These are phyloP conservation scores for Gymnopus androsaceus DNA, from an alignment of 1,284 basidiomycete species.

Conservation along the genomic window DNA sequence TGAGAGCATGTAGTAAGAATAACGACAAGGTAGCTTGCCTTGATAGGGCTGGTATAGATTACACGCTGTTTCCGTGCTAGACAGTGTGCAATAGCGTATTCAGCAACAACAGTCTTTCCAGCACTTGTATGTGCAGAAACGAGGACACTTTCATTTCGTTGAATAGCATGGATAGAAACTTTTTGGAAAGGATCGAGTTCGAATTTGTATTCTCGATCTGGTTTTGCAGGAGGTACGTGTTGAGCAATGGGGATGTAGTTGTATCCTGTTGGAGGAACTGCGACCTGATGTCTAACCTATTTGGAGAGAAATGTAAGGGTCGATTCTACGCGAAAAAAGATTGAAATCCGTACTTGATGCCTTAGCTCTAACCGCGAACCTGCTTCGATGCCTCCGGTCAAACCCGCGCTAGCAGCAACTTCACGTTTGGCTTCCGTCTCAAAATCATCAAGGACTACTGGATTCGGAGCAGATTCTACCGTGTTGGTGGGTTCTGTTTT, in stretches of 20 bases:
- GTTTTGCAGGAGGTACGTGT: conserved; percentile 91
- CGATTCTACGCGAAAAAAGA: conserved; percentile 1
- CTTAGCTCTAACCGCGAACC: conserved; percentile 72
- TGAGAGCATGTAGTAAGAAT: background rate
- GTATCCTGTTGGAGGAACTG: conserved; percentile 91
- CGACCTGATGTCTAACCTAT: conserved; percentile 92
- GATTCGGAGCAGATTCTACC: conserved; percentile 49
- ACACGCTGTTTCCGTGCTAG: conserved; percentile 91
- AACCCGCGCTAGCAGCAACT: conserved; percentile 80
- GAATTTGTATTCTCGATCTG: conserved; percentile 93
- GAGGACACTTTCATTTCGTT: conserved; percentile 95
- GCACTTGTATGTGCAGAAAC: conserved; percentile 99
- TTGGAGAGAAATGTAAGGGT: background rate
- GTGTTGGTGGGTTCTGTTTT: conserved; percentile 2
- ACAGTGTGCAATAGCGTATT: conserved; percentile 98
- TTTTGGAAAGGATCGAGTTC: conserved; percentile 97
- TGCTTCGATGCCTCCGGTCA: conserved; percentile 69
- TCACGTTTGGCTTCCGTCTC: conserved; percentile 89
- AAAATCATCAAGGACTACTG: conserved; percentile 86
- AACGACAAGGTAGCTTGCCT: conserved; percentile 57
- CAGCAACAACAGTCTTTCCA: conserved; percentile 98
- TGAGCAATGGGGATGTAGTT: conserved; percentile 90
- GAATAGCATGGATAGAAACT: conserved; percentile 93
- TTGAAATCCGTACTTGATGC: conserved; percentile 63
- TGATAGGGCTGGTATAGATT: conserved; percentile 99